Evolutionary conservation across 2,329 filamentous ascomycete genomes (phyloP), one percentile per base, ranked within the genome.

Genomic region (Alternaria arbusti): DNA sequence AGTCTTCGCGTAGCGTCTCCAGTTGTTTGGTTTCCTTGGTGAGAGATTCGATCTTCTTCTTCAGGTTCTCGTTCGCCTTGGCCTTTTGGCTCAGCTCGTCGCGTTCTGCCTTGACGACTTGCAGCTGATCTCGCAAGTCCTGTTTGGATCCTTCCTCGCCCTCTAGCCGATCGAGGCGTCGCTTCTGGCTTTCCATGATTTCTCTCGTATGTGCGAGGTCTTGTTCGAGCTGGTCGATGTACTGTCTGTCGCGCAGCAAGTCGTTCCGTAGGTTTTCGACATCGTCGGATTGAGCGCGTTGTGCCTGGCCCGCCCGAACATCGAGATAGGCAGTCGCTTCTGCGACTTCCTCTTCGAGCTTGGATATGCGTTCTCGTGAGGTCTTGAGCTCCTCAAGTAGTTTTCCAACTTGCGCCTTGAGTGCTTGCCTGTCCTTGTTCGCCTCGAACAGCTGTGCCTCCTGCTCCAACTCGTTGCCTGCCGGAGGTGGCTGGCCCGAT

Each of bases 21-120:
- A 82, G 77, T 11, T 75, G 76, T 60, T 82, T 83, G 20, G 83
- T 82, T 61, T 84, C 81, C 54, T 85, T 83, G 45, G 84, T 82
- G 45, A 86, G 71, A 5, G 82, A 77, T 64, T 85, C 82, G 28
- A 86, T 85, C 75, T 86, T 86, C 78, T 85, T 85, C 70, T 83
- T 84, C 22, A 86, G 79, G 61, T 86, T 86, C 68, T 86, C 84
- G 60, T 84, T 85, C 22, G 83, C 83, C 62, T 84, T 84, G 25
- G 82, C 79, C 63, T 83, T 84, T 63, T 84, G 82, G 30, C 74
- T 77, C 22, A 85, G 75, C 56, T 85, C 84, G 57, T 85, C 84
- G 30, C 84, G 80, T 71, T 86, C 84, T 0, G 82, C 80, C 56
- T 78, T 77, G 49, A 85, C 71, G 25, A 85, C 74, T 66, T 85